Conservation (phyloP, 495 filamentous ascomycete genomes). For the Podospora comata region DNA sequence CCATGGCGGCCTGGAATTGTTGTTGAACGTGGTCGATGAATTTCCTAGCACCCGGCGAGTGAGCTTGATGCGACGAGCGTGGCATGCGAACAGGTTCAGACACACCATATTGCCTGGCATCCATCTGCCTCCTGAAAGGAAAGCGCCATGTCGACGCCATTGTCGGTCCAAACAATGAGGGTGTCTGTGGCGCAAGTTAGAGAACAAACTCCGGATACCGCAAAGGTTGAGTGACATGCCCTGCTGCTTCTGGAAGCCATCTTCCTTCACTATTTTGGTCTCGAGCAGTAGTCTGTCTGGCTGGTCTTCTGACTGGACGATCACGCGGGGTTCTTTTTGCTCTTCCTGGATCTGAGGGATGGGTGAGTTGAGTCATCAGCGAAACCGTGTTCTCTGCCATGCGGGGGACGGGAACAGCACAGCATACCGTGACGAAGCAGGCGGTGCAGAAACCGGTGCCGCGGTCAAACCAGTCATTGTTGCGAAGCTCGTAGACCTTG, state of each 20-base stretch:
- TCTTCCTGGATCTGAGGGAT: conserved; percentile 40
- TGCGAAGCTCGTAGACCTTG: conserved; percentile 96
- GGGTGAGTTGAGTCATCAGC: conserved; percentile 1
- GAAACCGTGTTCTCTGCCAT: background rate
- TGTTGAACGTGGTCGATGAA: conserved; percentile 85
- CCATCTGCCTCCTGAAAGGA: conserved; percentile 98
- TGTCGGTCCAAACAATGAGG: conserved; percentile 97
- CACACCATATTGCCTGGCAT: conserved; percentile 84
- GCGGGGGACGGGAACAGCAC: background rate
- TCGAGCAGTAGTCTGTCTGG: conserved; percentile 78
- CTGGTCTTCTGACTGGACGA: conserved; percentile 90
- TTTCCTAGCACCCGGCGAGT: conserved; percentile 58
- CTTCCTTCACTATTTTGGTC: conserved; percentile 87
- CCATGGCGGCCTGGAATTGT: conserved; percentile 43
- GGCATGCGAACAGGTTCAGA: conserved; percentile 3
- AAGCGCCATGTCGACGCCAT: conserved; percentile 90
- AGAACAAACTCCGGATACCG: background rate
- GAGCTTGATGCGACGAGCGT: conserved; percentile 10
- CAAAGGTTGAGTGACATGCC: conserved; percentile 50
- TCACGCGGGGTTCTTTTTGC: conserved; percentile 74
- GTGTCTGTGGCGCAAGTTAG: conserved; percentile 64
- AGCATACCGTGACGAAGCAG: conserved; percentile 69
- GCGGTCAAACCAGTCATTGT: conserved; percentile 98
- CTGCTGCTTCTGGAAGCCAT: conserved; percentile 98
- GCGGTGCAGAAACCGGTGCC: conserved; percentile 95